Percentiles rank a stretch among this genome's conserved stretches.
These are phyloP conservation scores for Fusarium sp. DNA, from an alignment of 2,329 filamentous ascomycete genomes.

Conservation along the genomic window DNA sequence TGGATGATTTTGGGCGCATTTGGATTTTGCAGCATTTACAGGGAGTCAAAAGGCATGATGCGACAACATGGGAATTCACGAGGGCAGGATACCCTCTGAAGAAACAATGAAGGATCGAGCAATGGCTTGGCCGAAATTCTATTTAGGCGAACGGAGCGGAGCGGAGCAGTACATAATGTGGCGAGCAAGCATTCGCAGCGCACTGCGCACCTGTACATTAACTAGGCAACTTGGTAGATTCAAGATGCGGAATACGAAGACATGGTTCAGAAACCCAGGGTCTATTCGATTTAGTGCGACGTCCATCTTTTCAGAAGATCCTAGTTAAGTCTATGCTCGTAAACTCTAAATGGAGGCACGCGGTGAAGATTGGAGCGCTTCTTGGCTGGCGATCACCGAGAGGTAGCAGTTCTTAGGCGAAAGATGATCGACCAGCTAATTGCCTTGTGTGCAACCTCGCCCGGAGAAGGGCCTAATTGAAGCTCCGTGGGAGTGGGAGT, in stretches of 20 bases:
- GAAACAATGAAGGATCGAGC: slow-evolving; percentile 11
- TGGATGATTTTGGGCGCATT: slow-evolving; percentile 19
- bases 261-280: not conserved
- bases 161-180: slow-evolving; percentile 7
- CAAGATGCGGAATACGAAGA: slow-evolving; percentile 10
- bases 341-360: slow-evolving; percentile 14
- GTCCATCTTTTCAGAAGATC: not conserved
- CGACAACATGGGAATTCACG: slow-evolving; percentile 19
- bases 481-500: not conserved
- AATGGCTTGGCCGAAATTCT: not conserved
- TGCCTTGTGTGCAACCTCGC: not conserved
- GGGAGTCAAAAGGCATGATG: slow-evolving; percentile 20
- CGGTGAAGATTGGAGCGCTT: slow-evolving; percentile 35
- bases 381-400: slow-evolving; percentile 15
- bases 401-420: not conserved
- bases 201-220: slow-evolving; percentile 22
- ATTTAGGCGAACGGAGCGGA: not conserved
- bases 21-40: slow-evolving; percentile 37
- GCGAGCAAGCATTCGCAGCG: slow-evolving; percentile 11
- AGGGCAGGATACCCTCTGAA: slow-evolving; percentile 28
- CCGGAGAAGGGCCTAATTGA: not conserved
- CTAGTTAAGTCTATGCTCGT: not conserved
- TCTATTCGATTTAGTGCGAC: not conserved
- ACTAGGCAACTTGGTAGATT: slow-evolving; percentile 5
- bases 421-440: not conserved